phyloP scores from a whole-genome alignment of 768 basidiomycete species.

The Boletus barrowsii region DNA sequence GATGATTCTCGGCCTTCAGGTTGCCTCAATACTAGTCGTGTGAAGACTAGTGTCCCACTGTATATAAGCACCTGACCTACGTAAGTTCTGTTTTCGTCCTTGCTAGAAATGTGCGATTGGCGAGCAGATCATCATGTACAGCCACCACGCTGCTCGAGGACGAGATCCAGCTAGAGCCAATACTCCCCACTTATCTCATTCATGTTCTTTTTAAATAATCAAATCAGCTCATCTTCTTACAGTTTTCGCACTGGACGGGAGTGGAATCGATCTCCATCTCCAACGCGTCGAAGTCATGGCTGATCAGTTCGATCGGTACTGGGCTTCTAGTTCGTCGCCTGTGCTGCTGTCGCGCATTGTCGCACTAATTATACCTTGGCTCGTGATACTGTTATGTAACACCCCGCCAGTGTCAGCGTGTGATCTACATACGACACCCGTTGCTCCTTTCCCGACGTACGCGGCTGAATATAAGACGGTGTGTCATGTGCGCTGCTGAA shows the following conservation, averaged over 20 bases:
- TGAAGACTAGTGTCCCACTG: too few species aligned
- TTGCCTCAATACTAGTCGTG: too few species aligned
- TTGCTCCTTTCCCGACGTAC: conserved; percentile 1
- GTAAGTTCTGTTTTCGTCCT: too few species aligned
- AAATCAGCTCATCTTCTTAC: conserved; percentile 2
- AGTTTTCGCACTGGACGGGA: conserved; percentile 18
- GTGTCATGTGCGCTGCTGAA: conserved; percentile 24
- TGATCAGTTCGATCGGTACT: conserved; percentile 15
- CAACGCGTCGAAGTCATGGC: background rate
- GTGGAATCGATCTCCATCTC: conserved; percentile 9
- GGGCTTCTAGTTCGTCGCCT: background rate
- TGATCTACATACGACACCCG: conserved; percentile 24
- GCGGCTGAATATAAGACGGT: conserved; percentile 21
- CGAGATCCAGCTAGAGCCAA: background rate
- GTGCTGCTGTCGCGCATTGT: conserved; percentile 10
- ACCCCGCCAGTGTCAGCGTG: conserved; percentile 16
- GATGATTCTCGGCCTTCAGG: too few species aligned
- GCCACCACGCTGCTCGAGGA: too few species aligned
- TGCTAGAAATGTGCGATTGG: too few species aligned
- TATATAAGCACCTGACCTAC: too few species aligned
- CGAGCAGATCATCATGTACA: too few species aligned
- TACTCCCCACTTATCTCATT: background rate
- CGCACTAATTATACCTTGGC: conserved; percentile 4
- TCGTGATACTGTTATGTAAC: background rate
- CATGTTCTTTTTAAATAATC: background rate